Conservation (phyloP, 441 rosid species). For the Pelargonium myrrhifolium region DNA sequence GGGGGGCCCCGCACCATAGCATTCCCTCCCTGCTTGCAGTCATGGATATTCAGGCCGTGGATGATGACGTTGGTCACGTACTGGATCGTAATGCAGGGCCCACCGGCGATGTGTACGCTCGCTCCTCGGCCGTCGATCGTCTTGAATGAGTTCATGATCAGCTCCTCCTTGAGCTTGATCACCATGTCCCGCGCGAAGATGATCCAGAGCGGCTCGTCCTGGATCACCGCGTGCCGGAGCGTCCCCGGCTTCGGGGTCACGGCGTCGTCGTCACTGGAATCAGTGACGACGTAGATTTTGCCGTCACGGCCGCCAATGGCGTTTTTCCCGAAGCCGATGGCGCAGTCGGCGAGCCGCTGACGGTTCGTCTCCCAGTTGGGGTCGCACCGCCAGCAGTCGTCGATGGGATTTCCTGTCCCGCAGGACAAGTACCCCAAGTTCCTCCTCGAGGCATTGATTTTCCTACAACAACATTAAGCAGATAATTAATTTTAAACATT, state of each 20-base stretch:
- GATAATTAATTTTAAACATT: no score
- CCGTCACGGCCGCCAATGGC: conserved; percentile 95
- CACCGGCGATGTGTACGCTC: conserved; percentile 82
- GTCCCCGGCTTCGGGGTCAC: conserved; percentile 91
- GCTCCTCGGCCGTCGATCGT: conserved; percentile 86
- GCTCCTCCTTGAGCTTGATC: conserved; percentile 71
- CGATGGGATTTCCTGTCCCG: conserved; percentile 82
- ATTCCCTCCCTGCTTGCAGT: conserved; percentile 80
- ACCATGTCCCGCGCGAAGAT: conserved; percentile 89
- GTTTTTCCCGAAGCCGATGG: conserved; percentile 82
- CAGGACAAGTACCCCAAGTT: conserved; percentile 72
- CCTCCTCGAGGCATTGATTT: conserved; percentile 30
- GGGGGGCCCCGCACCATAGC: conserved; percentile 89
- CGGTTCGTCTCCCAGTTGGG: conserved; percentile 77
- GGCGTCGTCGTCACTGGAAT: conserved; percentile 61
- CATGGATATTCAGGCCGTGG: conserved; percentile 80
- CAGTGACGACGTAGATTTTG: conserved; percentile 71
- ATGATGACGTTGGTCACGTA: conserved; percentile 73
- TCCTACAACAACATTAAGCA: background rate
- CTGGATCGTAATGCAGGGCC: conserved; percentile 80
- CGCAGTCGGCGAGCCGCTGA: conserved; percentile 79
- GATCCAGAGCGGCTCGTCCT: conserved; percentile 77
- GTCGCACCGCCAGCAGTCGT: conserved; percentile 91
- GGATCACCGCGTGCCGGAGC: conserved; percentile 81
- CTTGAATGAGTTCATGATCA: conserved; percentile 78